A percentile compares a stretch with the other conserved stretches of the same genome.
Conservation (phyloP, 345 rosid genomes). For the Pistacia vera region DNA sequence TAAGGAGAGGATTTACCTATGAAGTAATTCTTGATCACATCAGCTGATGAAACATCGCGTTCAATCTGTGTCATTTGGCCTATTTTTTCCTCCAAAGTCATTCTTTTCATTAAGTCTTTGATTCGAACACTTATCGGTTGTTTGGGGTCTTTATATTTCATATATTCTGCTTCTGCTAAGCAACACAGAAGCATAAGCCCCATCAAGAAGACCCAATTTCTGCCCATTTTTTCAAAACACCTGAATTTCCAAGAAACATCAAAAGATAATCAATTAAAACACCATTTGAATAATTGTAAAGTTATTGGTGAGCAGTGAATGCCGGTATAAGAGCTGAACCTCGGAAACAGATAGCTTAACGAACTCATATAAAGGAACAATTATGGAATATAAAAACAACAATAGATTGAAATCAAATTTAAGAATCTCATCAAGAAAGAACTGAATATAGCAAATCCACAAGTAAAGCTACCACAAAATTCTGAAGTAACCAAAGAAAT, state of each 20-base stretch:
- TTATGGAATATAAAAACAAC: not conserved
- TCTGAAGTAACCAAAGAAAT: not conserved
- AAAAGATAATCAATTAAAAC: not conserved
- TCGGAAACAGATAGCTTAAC: not conserved
- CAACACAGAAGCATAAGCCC: conserved; percentile 34
- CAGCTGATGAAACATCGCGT: conserved; percentile 30
- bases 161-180: conserved; percentile 34
- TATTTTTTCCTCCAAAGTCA: conserved; percentile 62
- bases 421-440: not conserved
- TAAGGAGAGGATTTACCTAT: conserved; percentile 48
- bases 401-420: not conserved
- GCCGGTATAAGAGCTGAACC: not conserved
- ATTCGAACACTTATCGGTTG: conserved; percentile 51
- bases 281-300: not conserved
- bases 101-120: conserved; percentile 41
- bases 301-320: not conserved
- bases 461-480: too few relatives aligned
- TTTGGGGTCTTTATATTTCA: conserved; percentile 48
- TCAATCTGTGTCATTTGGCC: conserved; percentile 71
- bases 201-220: conserved; percentile 27
- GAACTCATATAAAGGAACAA: not conserved
- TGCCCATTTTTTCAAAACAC: conserved; percentile 26
- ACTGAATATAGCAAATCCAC: not conserved
- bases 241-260: not conserved
- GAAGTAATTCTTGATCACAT: conserved; percentile 62